A percentile compares a stretch with the other conserved stretches of the same genome.
These are phyloP conservation scores for Debaryomyces coudertii DNA, from an alignment of 1,139 yeast species.

Conservation along the genomic window DNA sequence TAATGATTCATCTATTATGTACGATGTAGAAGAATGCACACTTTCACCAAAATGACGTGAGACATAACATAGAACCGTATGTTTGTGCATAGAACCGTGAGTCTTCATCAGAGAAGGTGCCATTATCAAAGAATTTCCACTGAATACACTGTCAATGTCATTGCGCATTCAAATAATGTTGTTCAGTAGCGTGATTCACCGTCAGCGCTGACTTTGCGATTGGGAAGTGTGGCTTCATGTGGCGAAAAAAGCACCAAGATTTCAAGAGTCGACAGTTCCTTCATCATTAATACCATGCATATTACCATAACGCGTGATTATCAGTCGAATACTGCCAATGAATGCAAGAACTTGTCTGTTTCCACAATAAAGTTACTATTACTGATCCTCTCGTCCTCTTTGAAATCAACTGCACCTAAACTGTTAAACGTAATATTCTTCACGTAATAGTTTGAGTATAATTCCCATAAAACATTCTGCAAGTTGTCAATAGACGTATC, in stretches of 20 bases:
- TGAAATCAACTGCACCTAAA: slow-evolving; percentile 56
- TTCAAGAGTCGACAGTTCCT: not conserved
- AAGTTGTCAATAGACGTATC: slow-evolving; percentile 68
- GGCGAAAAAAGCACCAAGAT: not conserved
- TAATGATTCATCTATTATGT: no score
- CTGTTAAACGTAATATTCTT: slow-evolving; percentile 71
- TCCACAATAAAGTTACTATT: slow-evolving; percentile 48
- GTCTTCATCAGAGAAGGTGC: not conserved
- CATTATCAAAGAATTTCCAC: no score
- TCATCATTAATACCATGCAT: not conserved
- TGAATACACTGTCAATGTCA: not conserved
- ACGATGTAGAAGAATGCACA: no score
- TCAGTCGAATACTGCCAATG: slow-evolving; percentile 27
- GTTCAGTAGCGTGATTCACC: not conserved
- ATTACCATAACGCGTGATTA: not conserved
- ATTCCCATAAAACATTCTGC: slow-evolving; percentile 61
- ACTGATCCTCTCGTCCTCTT: slow-evolving; percentile 40
- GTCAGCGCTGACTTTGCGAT: not conserved
- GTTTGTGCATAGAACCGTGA: no score
- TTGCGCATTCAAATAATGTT: not conserved
- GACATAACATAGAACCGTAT: no score
- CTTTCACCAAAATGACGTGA: no score
- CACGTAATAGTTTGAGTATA: slow-evolving; percentile 70
- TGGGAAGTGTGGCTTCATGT: slow-evolving; percentile 2
- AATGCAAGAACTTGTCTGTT: slow-evolving; percentile 43